Evolutionary conservation across 1,284 basidiomycete genomes (phyloP).

Genomic region (Melampsora americana): DNA sequence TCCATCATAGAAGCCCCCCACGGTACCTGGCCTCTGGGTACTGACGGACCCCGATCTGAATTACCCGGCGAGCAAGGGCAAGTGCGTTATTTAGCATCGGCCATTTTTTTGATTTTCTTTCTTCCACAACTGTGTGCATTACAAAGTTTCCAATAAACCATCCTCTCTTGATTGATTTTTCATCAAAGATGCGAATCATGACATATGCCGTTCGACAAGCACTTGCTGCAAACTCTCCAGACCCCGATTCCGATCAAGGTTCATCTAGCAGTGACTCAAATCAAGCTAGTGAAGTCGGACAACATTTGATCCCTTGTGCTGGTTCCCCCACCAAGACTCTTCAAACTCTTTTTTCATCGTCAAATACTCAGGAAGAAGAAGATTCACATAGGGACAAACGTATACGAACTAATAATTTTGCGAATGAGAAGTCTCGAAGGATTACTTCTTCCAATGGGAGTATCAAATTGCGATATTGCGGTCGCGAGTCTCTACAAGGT

Average conservation of each 20-base stretch:
- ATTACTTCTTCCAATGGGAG: no score
- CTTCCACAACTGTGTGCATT: no score
- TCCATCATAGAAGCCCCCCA: no score
- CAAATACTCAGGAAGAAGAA: background rate
- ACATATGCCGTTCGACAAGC: conserved; percentile 36
- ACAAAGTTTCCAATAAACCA: background rate
- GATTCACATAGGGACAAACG: background rate
- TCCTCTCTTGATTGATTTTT: background rate
- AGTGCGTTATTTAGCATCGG: no score
- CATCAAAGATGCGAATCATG: conserved; percentile 21
- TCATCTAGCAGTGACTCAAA: background rate
- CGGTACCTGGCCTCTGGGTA: no score
- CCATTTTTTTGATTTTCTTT: no score
- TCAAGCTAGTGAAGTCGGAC: background rate
- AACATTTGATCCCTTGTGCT: conserved; percentile 9
- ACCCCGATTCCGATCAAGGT: background rate
- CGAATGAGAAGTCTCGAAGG: no score
- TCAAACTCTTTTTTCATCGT: background rate
- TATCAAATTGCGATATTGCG: no score
- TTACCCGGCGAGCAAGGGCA: no score
- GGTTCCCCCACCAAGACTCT: background rate
- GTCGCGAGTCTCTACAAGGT: background rate
- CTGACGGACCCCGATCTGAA: no score
- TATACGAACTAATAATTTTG: conserved; percentile 1
- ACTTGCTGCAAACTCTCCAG: conserved; percentile 4